Evolutionary conservation across 768 basidiomycete species (phyloP), one percentile per base, ranked within the genome.

Genomic region (Trametes villosa): DNA sequence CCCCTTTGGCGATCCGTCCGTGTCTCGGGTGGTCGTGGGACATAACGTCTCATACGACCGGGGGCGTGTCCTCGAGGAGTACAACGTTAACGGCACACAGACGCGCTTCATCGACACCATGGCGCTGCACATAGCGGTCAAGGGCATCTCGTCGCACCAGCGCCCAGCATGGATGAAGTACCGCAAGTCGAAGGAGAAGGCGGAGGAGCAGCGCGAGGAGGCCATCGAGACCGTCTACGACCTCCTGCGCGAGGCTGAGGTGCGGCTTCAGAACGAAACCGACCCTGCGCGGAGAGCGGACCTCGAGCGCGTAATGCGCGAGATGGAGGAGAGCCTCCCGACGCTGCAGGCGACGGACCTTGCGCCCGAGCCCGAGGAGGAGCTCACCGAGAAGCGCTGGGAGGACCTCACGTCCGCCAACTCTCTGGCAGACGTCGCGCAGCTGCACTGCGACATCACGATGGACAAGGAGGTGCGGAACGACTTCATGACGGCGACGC

Each of bases 31-130:
- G 30, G 78, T 98, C 26, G 87, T 98, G 30, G 96, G 97, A 3
- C 97, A 99, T 74, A 97, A 97, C 68, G 88, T 98, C 42, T 91
- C 94, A 0, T 98, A 94, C 72, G 97, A 99, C 73, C 85, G 96
- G 18, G 88, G 85, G 17, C 83, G 96, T 12, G 78, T 96, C 33
- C 71, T 74, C 30, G 91, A 96, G 63, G 97, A 99, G 72, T 98
- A 98, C 71, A 76, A 76, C 63, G 70, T 96, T 7, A 67, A 76
- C 2, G 80, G 82, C 0, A 90, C 89, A 0, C 75, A 81, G 51
- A 94, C 83, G 33, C 86, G 96, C 7, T 99, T 91, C 71, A 74
- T 98, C 49, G 96, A 98, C 72, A 99, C 96, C 0, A 93, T 99
- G 86, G 86, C 94, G 1, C 79, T 99, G 7, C 96, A 99, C 71